Base-by-base conservation (phyloP, 2,329 filamentous ascomycete species). In the Apiospora arundinis region DNA sequence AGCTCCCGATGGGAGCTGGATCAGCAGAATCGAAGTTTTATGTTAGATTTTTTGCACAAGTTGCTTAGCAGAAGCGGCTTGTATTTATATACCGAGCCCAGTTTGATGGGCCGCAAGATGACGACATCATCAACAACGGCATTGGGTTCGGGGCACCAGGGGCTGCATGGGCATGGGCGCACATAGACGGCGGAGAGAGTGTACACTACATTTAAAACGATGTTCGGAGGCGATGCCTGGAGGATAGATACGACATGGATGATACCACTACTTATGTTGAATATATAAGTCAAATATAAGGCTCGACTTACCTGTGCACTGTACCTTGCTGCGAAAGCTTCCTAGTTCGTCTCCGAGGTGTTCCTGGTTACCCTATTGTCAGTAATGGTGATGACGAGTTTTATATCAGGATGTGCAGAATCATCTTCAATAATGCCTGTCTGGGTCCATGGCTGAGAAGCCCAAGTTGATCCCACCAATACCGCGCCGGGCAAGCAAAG, bases 1-100 rank as follows among this genome's bases (percentile, higher is more conserved):
- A 83, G 81, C 46, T 75, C 79, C 52, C 82, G 86, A 46, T 90
- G 88, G 87, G 76, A 83, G 21, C 79, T 87, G 52, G 78, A 80
- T 2, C 70, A 78, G 18, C 79, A 80, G 7, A 83, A 84, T 25
- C 78, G 82, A 56, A 79, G 83, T 40, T 88, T 87, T 69, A 83
- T 89, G 81, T 78, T 87, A 25, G 79, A 81, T 14, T 81, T 87
- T 65, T 76, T 88, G 52, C 80, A 85, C 56, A 82, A 79, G 42
- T 80, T 87, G 42, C 76, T 87, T 65, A 76, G 78, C 5, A 79
- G 78, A 42, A 76, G 74, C 46, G 78, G 80, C 63, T 70, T 68
- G 21, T 46, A 48, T 66, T 68, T 73, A 67, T 66, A 60, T 67
- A 65, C n/a, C 67, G 44, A 12, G 42, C 23, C 68, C 46, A 8